Evolutionary conservation across 108 stramenopile species (phyloP).

Genomic region (Asterionellopsis glacialis): DNA sequence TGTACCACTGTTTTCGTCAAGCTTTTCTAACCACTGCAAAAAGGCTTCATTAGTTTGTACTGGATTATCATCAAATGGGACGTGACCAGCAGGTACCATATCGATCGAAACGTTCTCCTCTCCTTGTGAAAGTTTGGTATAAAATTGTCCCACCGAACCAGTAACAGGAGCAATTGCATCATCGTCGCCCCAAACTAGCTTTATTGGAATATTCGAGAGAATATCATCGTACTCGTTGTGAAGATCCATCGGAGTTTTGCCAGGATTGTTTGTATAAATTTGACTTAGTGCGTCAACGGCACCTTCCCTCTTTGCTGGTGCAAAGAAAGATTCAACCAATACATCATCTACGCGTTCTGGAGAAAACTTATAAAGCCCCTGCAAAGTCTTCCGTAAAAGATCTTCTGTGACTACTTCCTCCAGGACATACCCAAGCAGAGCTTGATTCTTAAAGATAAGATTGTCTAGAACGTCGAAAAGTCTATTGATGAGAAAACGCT

Average conservation of each 20-base stretch:
- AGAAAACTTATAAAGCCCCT: slow-evolving; percentile 28
- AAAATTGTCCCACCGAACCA: slow-evolving; percentile 53
- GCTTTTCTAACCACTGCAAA: slow-evolving; percentile 44
- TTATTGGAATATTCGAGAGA: slow-evolving; percentile 31
- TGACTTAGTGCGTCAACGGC: slow-evolving; percentile 55
- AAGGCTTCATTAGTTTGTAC: slow-evolving; percentile 33
- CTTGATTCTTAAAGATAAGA: slow-evolving; percentile 44
- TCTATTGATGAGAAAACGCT: slow-evolving; percentile 21
- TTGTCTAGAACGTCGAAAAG: slow-evolving; percentile 43
- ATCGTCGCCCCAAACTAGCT: slow-evolving; percentile 57
- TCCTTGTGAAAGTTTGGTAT: slow-evolving; percentile 29
- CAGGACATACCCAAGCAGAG: slow-evolving; percentile 38
- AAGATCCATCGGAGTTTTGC: slow-evolving; percentile 54
- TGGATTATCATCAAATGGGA: slow-evolving; percentile 64
- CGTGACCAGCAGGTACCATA: slow-evolving; percentile 43
- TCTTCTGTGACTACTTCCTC: slow-evolving; percentile 50
- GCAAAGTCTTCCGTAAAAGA: slow-evolving; percentile 36
- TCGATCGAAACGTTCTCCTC: slow-evolving; percentile 30
- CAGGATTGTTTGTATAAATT: slow-evolving; percentile 63
- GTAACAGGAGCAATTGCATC: slow-evolving; percentile 47
- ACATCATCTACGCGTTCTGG: slow-evolving; percentile 49
- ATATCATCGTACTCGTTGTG: slow-evolving; percentile 29
- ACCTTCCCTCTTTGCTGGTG: slow-evolving; percentile 37
- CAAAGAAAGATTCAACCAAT: slow-evolving; percentile 57
- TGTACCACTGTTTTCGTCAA: not conserved